Percentiles rank a stretch among this genome's conserved stretches.
Evolutionary conservation across 2,329 filamentous ascomycete species (phyloP).

Genomic region (Aspergillus pseudonomiae): DNA sequence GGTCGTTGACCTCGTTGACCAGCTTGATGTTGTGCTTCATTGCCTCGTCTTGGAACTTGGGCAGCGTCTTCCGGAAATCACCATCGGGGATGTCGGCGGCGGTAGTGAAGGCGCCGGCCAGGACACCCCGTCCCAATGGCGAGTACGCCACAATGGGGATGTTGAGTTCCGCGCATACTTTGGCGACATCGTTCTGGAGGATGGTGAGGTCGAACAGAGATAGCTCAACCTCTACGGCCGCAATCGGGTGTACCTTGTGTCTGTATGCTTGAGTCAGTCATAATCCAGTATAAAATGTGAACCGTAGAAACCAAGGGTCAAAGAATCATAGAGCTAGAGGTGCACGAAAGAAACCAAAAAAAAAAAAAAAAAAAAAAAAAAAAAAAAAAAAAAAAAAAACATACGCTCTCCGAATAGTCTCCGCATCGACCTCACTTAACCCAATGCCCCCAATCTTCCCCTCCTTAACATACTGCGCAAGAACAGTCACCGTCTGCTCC

Average conservation of each 20-base stretch:
- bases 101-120: slow-evolving; percentile 54
- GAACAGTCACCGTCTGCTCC: slow-evolving; percentile 48
- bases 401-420: slow-evolving; percentile 47
- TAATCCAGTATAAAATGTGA: background rate
- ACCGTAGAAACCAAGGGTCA: background rate
- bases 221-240: slow-evolving; percentile 64
- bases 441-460: slow-evolving; percentile 50
- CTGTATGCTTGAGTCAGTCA: slow-evolving; percentile 19
- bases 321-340: background rate
- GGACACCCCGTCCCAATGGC: slow-evolving; percentile 61
- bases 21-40: slow-evolving; percentile 55
- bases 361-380: background rate
- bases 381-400: slow-evolving; percentile 19
- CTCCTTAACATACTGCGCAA: slow-evolving; percentile 44
- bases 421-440: slow-evolving; percentile 48
- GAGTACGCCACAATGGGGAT: slow-evolving; percentile 64
- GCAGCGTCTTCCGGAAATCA: slow-evolving; percentile 48
- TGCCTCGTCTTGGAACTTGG: slow-evolving; percentile 56
- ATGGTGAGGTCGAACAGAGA: slow-evolving; percentile 61
- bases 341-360: slow-evolving; percentile 1
- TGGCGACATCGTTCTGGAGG: slow-evolving; percentile 60
- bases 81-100: slow-evolving; percentile 51
- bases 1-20: slow-evolving; percentile 47
- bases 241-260: slow-evolving; percentile 58
- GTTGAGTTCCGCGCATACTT: slow-evolving; percentile 57